These are phyloP conservation scores for Nicotiana attenuata DNA, from an alignment of 257 asterid genomes.

Conservation along the genomic window DNA sequence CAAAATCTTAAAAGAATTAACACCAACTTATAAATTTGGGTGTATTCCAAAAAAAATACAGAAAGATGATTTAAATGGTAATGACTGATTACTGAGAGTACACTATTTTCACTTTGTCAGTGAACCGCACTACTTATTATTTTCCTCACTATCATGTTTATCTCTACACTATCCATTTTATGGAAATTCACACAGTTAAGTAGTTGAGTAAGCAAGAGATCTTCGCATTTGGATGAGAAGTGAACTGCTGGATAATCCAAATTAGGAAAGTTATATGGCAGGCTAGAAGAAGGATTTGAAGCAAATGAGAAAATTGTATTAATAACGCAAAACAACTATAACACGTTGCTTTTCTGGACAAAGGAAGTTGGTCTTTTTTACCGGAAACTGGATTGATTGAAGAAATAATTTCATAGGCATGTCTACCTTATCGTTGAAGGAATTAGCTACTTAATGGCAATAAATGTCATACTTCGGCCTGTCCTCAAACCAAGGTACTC, in stretches of 20 bases:
- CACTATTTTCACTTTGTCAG: background rate
- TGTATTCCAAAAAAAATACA: background rate
- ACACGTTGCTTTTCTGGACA: background rate
- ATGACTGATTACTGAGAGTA: background rate
- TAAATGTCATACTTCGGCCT: background rate
- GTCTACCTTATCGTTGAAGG: background rate
- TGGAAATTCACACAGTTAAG: background rate
- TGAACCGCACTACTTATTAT: background rate
- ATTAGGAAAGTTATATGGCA: background rate
- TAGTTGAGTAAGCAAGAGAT: background rate
- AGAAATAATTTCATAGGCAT: background rate
- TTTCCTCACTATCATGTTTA: background rate
- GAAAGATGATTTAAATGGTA: background rate
- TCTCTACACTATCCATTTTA: background rate
- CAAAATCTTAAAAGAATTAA: background rate
- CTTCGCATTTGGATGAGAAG: background rate
- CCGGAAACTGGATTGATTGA: background rate
- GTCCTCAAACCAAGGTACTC: conserved; percentile 1
- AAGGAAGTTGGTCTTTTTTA: background rate
- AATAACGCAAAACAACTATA: background rate
- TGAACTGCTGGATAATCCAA: background rate
- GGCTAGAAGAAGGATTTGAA: background rate
- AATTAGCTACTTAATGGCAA: background rate
- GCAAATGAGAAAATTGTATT: background rate
- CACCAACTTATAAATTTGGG: background rate